Base-by-base conservation (phyloP, 2,329 filamentous ascomycete genomes). In the Epichloe sylvatica region DNA sequence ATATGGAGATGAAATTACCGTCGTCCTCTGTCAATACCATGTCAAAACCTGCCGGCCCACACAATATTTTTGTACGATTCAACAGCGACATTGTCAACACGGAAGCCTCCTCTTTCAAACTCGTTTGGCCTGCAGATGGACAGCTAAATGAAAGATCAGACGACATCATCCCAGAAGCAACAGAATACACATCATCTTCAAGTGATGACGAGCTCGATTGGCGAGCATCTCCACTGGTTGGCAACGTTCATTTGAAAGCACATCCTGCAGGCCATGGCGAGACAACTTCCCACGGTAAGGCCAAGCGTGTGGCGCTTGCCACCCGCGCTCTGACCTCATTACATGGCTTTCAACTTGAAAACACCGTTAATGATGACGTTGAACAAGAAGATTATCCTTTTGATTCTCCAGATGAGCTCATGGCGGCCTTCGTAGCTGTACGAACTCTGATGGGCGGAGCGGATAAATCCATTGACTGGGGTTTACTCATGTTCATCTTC, bases 401-500 rank as follows among this genome's bases (percentile, higher is more conserved):
- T 13, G 54, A 53, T 30, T 55, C 60, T 33, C 50, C 54, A 12
- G 57, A 60, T 25, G 62, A 61, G 21, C 65, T 80, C 30, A 65
- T 82, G 47, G 73, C 77, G 17, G 75, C 77, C 3, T 77, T 82
- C 51, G 66, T 83, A 46, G 73, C 76, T 13, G 67, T 82, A 37
- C 72, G 74, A 17, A 74, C 74, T 7, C 63, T 84, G 8, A 65
- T 81, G 6, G 81, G 81, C 9, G 81, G 81, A 6, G 68, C 79
- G 11, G 75, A 79, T 53, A 72, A 75, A 55, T 66, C 70, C 2
- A 68, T 81, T 21, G 80, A 84, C 56, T 82, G 79, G 73, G 78
- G 78, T 9, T 57, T 82, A 39, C 64, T 82, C 51, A 62, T 75
- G 55, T 70, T 70, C 21, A 61, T 79, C 13, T 82, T 80, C 57